Base-by-base conservation (phyloP, 2,329 filamentous ascomycete species). In the Claviceps maximensis region DNA sequence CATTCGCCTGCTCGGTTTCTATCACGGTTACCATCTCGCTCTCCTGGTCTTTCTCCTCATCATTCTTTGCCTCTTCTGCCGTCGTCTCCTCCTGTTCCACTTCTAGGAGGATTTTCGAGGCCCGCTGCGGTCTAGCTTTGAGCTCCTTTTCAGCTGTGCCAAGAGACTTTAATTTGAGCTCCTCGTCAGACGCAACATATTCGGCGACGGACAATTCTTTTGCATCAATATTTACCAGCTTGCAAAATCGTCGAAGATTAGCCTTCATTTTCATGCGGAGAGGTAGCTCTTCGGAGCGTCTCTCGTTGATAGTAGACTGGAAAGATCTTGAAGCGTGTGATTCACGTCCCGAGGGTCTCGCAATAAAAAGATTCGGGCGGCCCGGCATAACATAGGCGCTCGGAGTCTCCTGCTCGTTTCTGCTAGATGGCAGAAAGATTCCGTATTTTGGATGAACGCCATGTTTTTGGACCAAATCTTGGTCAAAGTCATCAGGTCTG, bases 401-500 rank as follows among this genome's bases (percentile, higher is more conserved):
- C 4, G 72, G 67, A 1, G 66, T 60, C 58, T 74, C 73, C 2
- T 62, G 55, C 27, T 73, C 68, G 54, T 77, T 79, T 51, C 62
- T 61, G 42, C 76, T 79, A 15, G 60, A 65, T 2, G 71, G 69
- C 25, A 80, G 59, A 59, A 78, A 74, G 42, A 81, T 65, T 36
- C 79, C 79, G 54, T 74, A 75, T 42, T 67, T 71, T 1, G 78
- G 77, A 53, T 82, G 79, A 6, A 82, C 60, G 6, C 63, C 64
- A 60, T 78, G 68, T 55, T 71, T 74, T 58, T 72, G 68, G 50
- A 82, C 68, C 48, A 74, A 60, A 3, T 73, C 70, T 44, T 74
- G 64, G 61, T 80, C 76, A 48, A 81, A 70, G 52, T 79, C 77
- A 13, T 70, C 70, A 0, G 74, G 72, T 2, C 64, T 66, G 40